A percentile compares a stretch with the other conserved stretches of the same genome.
phyloP scores from a whole-genome alignment of 371 early-diverging fungal genomes.

The Conidiobolus incongruus region DNA sequence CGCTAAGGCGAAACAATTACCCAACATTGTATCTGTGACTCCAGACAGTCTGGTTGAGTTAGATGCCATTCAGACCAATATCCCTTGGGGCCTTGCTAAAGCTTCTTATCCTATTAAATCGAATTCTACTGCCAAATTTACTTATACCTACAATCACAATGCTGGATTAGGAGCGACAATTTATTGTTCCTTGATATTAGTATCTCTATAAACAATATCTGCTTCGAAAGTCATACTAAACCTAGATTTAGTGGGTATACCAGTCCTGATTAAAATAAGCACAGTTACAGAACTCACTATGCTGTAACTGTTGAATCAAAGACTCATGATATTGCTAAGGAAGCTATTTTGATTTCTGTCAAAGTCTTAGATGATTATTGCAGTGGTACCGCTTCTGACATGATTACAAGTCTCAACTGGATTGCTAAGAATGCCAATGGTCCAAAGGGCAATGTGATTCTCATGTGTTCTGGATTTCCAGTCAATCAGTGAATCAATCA shows the following conservation, averaged over 20 bases:
- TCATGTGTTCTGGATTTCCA: conserved; percentile 26
- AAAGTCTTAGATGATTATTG: conserved; percentile 57
- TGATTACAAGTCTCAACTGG: conserved; percentile 58
- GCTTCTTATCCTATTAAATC: conserved; percentile 15
- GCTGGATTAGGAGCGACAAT: conserved; percentile 33
- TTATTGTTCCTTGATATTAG: conserved; percentile 57
- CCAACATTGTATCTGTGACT: neutral
- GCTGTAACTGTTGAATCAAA: conserved; percentile 53
- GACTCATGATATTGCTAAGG: conserved; percentile 72
- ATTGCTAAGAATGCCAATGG: conserved; percentile 14
- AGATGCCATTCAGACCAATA: neutral
- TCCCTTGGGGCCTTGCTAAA: conserved; percentile 26
- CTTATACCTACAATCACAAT: conserved; percentile 16
- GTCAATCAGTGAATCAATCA: conserved; percentile 8
- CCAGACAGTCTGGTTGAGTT: neutral
- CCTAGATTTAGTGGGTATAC: conserved; percentile 45
- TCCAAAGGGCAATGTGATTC: conserved; percentile 14
- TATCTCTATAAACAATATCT: conserved; percentile 36
- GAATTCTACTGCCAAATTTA: neutral
- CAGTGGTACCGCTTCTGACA: conserved; percentile 31
- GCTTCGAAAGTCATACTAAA: conserved; percentile 59
- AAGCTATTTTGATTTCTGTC: conserved; percentile 54
- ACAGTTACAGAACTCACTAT: conserved; percentile 45
- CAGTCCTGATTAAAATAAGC: conserved; percentile 24
- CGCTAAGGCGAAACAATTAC: neutral